These are phyloP conservation scores for Urostyla sp. DNA, from an alignment of 73 alveolate genomes.

Conservation along the genomic window DNA sequence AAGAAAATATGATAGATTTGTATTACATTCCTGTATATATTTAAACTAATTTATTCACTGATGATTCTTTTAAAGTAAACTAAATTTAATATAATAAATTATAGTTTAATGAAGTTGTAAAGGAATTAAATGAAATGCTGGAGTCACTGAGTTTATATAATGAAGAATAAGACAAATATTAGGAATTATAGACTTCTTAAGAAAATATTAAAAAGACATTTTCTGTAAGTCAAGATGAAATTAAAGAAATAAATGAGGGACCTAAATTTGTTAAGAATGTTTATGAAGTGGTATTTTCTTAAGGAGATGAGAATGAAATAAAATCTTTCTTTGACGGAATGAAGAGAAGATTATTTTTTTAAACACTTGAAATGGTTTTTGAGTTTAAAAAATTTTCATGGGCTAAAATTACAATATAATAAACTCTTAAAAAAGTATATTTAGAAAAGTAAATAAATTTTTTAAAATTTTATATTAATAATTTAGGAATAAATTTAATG, in stretches of 20 bases:
- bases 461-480: neutral
- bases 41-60: slow-evolving; percentile 30
- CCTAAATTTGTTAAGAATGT: neutral
- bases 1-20: slow-evolving; percentile 33
- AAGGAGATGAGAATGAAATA: neutral
- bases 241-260: neutral
- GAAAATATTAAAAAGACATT: neutral
- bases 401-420: slow-evolving; percentile 22
- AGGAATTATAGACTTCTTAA: slow-evolving; percentile 16
- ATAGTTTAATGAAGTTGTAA: slow-evolving; percentile 44
- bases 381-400: slow-evolving; percentile 17
- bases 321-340: slow-evolving; percentile 17
- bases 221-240: neutral
- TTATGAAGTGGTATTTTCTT: slow-evolving; percentile 20
- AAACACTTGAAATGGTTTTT: slow-evolving; percentile 15
- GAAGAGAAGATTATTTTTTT: slow-evolving; percentile 44
- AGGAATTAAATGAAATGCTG: slow-evolving; percentile 51
- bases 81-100: neutral
- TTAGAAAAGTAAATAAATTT: slow-evolving; percentile 34
- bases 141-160: slow-evolving; percentile 16
- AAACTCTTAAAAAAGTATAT: slow-evolving; percentile 39
- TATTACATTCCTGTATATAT: slow-evolving; percentile 37
- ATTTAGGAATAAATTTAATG: slow-evolving; percentile 44
- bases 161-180: neutral
- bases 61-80: slow-evolving; percentile 43